A percentile compares a stretch with the other conserved stretches of the same genome.
phyloP scores from a whole-genome alignment of 2,329 filamentous ascomycete species.

The Camillea tinctor region DNA sequence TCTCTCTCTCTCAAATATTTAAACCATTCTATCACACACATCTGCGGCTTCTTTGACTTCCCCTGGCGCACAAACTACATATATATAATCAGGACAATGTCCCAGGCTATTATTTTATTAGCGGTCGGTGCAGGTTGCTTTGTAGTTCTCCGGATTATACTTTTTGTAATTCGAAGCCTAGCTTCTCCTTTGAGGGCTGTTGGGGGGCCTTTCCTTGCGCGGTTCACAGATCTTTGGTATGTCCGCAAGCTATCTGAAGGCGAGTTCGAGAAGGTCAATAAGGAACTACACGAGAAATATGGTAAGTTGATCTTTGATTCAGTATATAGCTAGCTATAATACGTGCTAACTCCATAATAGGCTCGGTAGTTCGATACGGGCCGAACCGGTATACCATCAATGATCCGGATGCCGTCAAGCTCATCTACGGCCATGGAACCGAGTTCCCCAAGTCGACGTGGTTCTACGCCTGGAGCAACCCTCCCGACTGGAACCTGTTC shows the following conservation, averaged over 20 bases:
- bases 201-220: conserved; percentile 27
- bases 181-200: conserved; percentile 26
- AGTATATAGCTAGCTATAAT: no score
- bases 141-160: background rate
- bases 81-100: no score
- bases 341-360: conserved; percentile 11
- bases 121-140: background rate
- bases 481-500: conserved; percentile 27
- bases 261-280: conserved; percentile 29
- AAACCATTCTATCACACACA: no score
- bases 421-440: conserved; percentile 39
- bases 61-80: no score
- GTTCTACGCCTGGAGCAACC: conserved; percentile 26
- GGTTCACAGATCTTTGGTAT: conserved; percentile 33
- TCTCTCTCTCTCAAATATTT: no score
- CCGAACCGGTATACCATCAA: conserved; percentile 46
- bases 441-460: conserved; percentile 33
- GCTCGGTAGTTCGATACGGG: conserved; percentile 42
- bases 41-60: no score
- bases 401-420: conserved; percentile 39
- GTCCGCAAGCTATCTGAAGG: conserved; percentile 24
- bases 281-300: conserved; percentile 30
- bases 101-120: no score
- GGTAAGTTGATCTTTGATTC: conserved; percentile 21
- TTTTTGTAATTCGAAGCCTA: background rate